A percentile compares a stretch with the other conserved stretches of the same genome.
These are phyloP conservation scores for Hypoxylon rickii DNA, from an alignment of 495 filamentous ascomycete species.

Conservation along the genomic window DNA sequence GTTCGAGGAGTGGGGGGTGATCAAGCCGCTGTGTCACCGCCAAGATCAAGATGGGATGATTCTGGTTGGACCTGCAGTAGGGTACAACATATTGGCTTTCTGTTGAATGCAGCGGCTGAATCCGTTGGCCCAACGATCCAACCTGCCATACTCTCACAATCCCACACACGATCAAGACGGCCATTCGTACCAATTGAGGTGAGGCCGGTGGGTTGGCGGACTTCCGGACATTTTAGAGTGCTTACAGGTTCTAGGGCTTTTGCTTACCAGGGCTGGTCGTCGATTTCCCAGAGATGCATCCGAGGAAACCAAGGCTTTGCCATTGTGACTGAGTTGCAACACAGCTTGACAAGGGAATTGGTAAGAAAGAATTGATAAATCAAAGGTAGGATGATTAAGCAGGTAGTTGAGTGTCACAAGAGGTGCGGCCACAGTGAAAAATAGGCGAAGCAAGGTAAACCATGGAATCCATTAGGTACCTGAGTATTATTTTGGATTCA, in stretches of 20 bases:
- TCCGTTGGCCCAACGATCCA: conserved; percentile 25
- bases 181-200: conserved; percentile 28
- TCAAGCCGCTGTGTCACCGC: background rate
- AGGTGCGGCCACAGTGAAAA: no score
- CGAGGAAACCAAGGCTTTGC: conserved; percentile 51
- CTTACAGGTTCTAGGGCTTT: conserved; percentile 9
- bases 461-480: no score
- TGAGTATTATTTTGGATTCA: no score
- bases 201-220: conserved; percentile 9
- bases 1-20: no score
- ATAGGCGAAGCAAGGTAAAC: no score
- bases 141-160: background rate
- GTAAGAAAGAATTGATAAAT: no score
- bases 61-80: background rate
- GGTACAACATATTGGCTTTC: background rate
- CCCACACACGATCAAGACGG: no score
- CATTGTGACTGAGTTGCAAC: conserved; percentile 44
- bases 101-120: conserved; percentile 15
- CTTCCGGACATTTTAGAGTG: conserved; percentile 15
- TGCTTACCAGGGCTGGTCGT: conserved; percentile 56
- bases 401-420: no score
- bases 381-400: no score
- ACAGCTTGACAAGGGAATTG: no score
- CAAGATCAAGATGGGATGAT: background rate
- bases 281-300: conserved; percentile 61